phyloP scores from a whole-genome alignment of 164 flowering plant genomes.

The Amborella trichopoda region DNA sequence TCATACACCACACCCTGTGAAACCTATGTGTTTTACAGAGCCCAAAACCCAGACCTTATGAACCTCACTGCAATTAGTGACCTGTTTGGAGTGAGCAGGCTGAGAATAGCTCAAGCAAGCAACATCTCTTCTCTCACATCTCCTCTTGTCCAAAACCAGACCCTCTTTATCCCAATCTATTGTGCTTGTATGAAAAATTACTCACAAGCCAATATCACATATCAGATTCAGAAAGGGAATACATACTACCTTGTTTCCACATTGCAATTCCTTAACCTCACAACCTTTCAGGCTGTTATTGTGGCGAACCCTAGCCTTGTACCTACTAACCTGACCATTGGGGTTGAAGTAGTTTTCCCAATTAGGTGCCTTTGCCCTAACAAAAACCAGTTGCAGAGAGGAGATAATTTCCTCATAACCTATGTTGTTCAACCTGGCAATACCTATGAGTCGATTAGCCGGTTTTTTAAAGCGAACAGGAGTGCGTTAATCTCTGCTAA shows the following conservation, averaged over 20 bases:
- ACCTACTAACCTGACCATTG: constrained; percentile 33
- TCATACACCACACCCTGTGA: constrained; percentile 40
- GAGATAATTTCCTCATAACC: constrained; percentile 34
- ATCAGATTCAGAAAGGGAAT: constrained; percentile 41
- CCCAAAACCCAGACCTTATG: constrained; percentile 38
- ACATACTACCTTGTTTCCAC: constrained; percentile 57
- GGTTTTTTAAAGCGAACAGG: constrained; percentile 48
- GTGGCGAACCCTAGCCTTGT: constrained; percentile 53
- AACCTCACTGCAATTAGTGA: constrained; percentile 60
- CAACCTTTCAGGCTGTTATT: constrained; percentile 60
- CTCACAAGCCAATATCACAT: constrained; percentile 43
- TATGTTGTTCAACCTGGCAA: constrained; percentile 68
- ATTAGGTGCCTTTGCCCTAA: constrained; percentile 75
- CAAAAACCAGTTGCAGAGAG: constrained; percentile 21
- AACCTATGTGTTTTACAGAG: constrained; percentile 50
- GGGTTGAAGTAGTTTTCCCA: constrained; percentile 39
- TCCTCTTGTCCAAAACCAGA: constrained; percentile 37
- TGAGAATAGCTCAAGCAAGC: constrained; percentile 50
- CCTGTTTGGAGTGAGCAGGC: constrained; percentile 61
- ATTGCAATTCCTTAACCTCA: constrained; percentile 39
- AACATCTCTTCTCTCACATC: constrained; percentile 48
- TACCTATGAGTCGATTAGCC: constrained; percentile 31
- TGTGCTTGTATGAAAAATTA: constrained; percentile 47
- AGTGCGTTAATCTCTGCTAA: not conserved
- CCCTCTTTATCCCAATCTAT: constrained; percentile 58